Evolutionary conservation across 179 eudicot genomes (phyloP), one percentile per base, ranked within the genome.

Genomic region (Camellia oleifera): DNA sequence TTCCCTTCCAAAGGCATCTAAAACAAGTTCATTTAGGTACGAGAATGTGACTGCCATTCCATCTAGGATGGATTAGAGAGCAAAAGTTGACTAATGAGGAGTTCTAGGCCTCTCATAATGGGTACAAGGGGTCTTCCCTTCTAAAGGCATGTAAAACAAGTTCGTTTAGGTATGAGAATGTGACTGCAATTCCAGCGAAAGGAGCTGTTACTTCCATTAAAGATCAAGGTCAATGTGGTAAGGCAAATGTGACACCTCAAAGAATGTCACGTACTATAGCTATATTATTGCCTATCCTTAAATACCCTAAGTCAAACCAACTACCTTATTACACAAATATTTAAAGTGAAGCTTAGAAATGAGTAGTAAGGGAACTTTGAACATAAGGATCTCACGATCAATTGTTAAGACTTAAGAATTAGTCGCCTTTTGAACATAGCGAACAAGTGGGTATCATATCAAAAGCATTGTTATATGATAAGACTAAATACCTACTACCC

Each of bases 201-300:
- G 88, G 90, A 69, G 90, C 90, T 20, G 87, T 87, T 4, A 87
- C 88, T 4, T 61, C 81, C 1, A 11, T 87, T 11, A 87, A 87
- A 74, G 40, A 87, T 42, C 90, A 87, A 82, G 85, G 88, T 2
- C 45, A 32, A n/a, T 85, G 88, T 63, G 88, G 90, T 87, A 76
- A 74, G 83, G 40, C 40, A 32, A 32, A 32, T 32, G 40, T 32
- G 40, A 32, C 40, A 1, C 40, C 40, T 32, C 40, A 32, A 32
- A 32, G 40, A 32, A 32, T 2, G 40, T 32, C 40, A 32, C 1
- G 40, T 32, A 32, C 40, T 32, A 32, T 32, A 32, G 40, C 40
- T 32, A 32, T 32, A 32, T 32, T 32, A 32, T 32, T 32, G 40
- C 40, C 2, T 32, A 32, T 32, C 40, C 40, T 32, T 32, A 32